phyloP scores from a whole-genome alignment of 345 rosid genomes.

The Noccaea caerulescens region DNA sequence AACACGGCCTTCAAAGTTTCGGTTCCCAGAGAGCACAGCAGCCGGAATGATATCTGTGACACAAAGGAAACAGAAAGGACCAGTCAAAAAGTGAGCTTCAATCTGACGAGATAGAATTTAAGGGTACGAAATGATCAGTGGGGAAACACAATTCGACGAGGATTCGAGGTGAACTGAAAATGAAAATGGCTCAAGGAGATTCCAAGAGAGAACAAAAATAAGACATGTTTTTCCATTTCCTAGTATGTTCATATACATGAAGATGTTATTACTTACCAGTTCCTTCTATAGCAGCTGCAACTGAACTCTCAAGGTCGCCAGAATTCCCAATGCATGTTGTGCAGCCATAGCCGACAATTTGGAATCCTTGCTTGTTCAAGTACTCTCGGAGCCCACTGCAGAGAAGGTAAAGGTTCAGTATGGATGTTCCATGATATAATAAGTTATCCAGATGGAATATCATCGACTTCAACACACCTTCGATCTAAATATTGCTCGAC shows the following conservation, averaged over 20 bases:
- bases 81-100: constrained; percentile 23
- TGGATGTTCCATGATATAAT: constrained; percentile 1
- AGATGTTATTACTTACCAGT: constrained; percentile 61
- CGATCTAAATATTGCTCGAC: constrained; percentile 67
- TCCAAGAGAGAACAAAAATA: background rate
- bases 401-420: constrained; percentile 32
- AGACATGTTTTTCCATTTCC: background rate
- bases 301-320: constrained; percentile 69
- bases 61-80: constrained; percentile 2
- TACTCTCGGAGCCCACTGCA: constrained; percentile 72
- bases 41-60: constrained; percentile 71
- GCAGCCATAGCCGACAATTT: constrained; percentile 83
- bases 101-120: background rate
- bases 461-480: constrained; percentile 51
- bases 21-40: constrained; percentile 87
- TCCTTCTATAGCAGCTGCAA: constrained; percentile 65
- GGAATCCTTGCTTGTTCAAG: constrained; percentile 67
- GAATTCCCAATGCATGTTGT: constrained; percentile 85
- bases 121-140: background rate
- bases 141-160: background rate
- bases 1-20: constrained; percentile 88
- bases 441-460: background rate
- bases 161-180: background rate
- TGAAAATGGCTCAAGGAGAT: constrained; percentile 8
- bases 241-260: background rate